Conservation (phyloP, 2,329 filamentous ascomycete species). For the Xylaria sp. region DNA sequence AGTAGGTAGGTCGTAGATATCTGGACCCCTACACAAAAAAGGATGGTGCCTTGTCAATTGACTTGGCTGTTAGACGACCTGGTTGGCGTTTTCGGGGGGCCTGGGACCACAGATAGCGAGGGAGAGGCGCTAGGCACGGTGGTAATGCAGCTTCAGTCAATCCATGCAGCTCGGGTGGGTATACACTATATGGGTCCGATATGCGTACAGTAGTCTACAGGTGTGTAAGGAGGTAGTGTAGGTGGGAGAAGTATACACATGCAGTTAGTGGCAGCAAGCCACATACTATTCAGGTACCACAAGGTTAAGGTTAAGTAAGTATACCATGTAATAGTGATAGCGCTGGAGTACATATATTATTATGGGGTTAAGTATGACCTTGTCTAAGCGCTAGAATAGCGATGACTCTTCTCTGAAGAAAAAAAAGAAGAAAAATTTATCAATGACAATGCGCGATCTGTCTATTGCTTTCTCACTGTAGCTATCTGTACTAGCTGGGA, state of each 20-base stretch:
- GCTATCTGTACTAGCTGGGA: neutral
- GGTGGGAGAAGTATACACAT: neutral
- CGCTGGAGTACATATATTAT: slow-evolving; percentile 6
- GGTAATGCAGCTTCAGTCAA: slow-evolving; percentile 34
- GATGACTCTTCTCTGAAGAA: slow-evolving; percentile 32
- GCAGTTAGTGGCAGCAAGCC: slow-evolving; percentile 14
- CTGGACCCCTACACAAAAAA: slow-evolving; percentile 36
- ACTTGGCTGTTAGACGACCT: slow-evolving; percentile 24
- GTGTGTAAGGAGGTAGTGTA: neutral
- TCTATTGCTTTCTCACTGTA: neutral
- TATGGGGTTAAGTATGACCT: slow-evolving; percentile 16
- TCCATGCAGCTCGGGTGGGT: slow-evolving; percentile 37
- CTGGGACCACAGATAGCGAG: slow-evolving; percentile 36
- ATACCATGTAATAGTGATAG: slow-evolving; percentile 12
- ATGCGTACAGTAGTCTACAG: neutral
- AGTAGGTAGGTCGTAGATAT: slow-evolving; percentile 5
- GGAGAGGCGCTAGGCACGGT: slow-evolving; percentile 25
- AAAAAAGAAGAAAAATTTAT: neutral
- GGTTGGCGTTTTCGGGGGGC: slow-evolving; percentile 35
- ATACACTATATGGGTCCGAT: slow-evolving; percentile 20
- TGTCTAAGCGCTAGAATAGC: slow-evolving; percentile 24
- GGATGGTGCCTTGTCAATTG: slow-evolving; percentile 33
- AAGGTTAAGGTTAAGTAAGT: slow-evolving; percentile 15
- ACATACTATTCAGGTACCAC: slow-evolving; percentile 18
- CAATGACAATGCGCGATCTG: slow-evolving; percentile 13